Base-by-base conservation (phyloP, 2,329 filamentous ascomycete species). In the Diaporthe vexans region DNA sequence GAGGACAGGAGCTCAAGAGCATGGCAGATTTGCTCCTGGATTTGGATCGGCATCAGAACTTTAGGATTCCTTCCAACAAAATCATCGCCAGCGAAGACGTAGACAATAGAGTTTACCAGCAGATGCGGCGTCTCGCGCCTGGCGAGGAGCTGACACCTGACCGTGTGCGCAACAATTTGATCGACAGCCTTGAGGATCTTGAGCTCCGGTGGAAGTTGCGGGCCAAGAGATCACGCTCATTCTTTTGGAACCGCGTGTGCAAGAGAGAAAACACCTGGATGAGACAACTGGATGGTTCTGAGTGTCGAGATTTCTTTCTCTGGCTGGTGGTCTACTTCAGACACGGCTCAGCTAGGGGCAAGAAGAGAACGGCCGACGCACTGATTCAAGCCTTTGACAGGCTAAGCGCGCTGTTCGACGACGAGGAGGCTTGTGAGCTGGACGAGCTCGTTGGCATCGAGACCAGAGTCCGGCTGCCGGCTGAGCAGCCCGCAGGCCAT, bases 241-340 rank as follows among this genome's bases (percentile, higher is more conserved):
- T 51, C 4, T 59, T 59, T 19, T 59, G 57, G 57, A n/a, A 59
- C 21, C 48, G 67, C 5, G 67, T 63, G 35, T 54, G 67, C 35
- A 46, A 19, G n/a, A 35, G 56, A 0, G 35, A 37, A 3, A 35
- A 21, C 13, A 24, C 29, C 4, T 71, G 72, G 72, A 59, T 71
- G 9, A 51, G 21, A 10, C 37, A 65, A 7, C 67, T 74, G 15
- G 67, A 59, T 4, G 57, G 35, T 9, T 15, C 24, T 17, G 54
- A 57, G 21, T 40, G 48, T 17, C 72, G 65, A 37, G 21, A 65
- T n/a, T 74, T 74, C 67, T 74, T 74, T 21, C 72, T 74, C 6
- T 63, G 35, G 72, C 15, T 74, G 48, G 35, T 51, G 9, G 48
- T 65, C 26, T 56, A 61, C 57, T 71, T 51, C 37, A 54, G 70